Evolutionary conservation across 2,329 filamentous ascomycete genomes (phyloP), one percentile per base, ranked within the genome.

Genomic region (Tricladium varicosporioides): DNA sequence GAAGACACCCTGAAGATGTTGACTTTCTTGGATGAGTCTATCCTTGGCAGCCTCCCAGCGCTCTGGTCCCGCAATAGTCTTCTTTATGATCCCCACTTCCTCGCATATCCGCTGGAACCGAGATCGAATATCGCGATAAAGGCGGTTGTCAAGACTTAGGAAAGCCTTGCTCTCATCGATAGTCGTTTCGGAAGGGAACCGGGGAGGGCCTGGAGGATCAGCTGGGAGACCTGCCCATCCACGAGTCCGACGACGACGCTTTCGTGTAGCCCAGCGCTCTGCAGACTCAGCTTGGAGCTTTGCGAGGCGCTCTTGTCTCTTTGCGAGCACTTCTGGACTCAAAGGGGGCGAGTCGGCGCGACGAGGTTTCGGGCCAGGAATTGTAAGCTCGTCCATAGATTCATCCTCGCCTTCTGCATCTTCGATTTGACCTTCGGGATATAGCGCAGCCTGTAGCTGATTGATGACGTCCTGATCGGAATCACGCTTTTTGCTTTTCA

Each of bases 121-220:
- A 49, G 84, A 78, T 31, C 90, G 82, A 14, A 91, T 71, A 57
- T 82, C 74, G 32, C 78, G 79, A 69, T 94, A 94, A 44, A 81
- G 74, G 1, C 77, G 71, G 49, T 80, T 82, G 65, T 88, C 82
- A 33, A 95, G 76, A 40, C 75, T 77, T 27, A 95, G 76, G 58
- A 86, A 87, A 11, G 79, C 78, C 67, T 91, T 90, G 67, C 87
- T 87, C 72, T 93, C 88, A 62, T 90, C 87, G 57, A 94, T 82
- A 0, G 89, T 92, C 11, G 88, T 92, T 71, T 94, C 90, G 0
- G 89, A 93, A 1, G 88, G 88, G 61, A 91, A 94, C 18, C 90
- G 83, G 13, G 87, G 85, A 16, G 86, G 83, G 4, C 85, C 84
- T 1, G 85, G 80, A 5, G 84, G 83, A 67, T 90, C 87, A 40